Conservation (phyloP, 805 yeast genomes). For the Yamadazyma akitaensis region DNA sequence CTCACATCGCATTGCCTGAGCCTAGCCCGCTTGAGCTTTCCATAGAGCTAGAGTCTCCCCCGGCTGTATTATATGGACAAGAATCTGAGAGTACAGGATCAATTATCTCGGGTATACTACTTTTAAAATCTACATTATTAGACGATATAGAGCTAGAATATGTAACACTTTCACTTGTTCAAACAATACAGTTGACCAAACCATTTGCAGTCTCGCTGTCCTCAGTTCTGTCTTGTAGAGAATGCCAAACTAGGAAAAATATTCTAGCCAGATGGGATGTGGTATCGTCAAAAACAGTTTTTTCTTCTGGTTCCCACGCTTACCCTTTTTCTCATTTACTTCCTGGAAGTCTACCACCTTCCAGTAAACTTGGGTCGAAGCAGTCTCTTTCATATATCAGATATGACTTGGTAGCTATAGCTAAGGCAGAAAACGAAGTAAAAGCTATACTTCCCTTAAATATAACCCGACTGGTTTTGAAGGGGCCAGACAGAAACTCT, state of each 20-base stretch:
- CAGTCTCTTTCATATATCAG: constrained; percentile 50
- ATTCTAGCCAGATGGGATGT: constrained; percentile 89
- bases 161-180: constrained; percentile 68
- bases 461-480: constrained; percentile 69
- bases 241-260: constrained; percentile 53
- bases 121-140: constrained; percentile 26
- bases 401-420: constrained; percentile 72
- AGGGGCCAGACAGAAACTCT: constrained; percentile 84
- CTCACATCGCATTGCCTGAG: not conserved
- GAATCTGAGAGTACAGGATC: constrained; percentile 83
- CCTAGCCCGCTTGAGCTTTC: constrained; percentile 15
- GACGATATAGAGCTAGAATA: not conserved
- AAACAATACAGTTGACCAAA: constrained; percentile 59
- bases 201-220: constrained; percentile 61
- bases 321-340: constrained; percentile 89
- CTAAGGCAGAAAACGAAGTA: constrained; percentile 25
- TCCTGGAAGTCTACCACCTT: constrained; percentile 86
- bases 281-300: constrained; percentile 52
- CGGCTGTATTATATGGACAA: constrained; percentile 78
- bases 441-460: constrained; percentile 60
- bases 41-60: constrained; percentile 83
- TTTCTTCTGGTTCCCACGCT: constrained; percentile 69
- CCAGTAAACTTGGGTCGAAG: constrained; percentile 59
- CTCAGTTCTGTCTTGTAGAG: constrained; percentile 48
- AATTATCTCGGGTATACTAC: constrained; percentile 72